These are phyloP conservation scores for Lagerstroemia speciosa DNA, from an alignment of 345 rosid genomes.

Conservation along the genomic window DNA sequence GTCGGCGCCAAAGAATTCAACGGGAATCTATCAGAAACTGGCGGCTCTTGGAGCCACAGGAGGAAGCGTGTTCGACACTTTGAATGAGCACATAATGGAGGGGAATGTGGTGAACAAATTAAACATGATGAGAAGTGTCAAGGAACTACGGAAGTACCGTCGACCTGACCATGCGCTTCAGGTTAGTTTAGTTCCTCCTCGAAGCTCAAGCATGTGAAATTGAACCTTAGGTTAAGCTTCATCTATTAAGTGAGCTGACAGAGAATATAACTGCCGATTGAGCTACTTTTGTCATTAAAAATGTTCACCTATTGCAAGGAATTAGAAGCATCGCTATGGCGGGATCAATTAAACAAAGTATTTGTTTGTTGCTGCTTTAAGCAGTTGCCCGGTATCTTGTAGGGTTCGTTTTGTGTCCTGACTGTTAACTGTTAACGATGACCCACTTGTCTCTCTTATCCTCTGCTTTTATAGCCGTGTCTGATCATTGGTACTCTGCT, in stretches of 20 bases:
- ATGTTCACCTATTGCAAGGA: too few relatives aligned
- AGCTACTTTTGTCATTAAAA: too few relatives aligned
- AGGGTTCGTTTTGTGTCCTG: too few relatives aligned
- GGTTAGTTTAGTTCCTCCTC: conserved; percentile 18
- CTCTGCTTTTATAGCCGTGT: too few relatives aligned
- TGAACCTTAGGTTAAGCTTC: background rate
- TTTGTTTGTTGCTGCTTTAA: too few relatives aligned
- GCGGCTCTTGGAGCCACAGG: conserved; percentile 38
- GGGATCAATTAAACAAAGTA: too few relatives aligned
- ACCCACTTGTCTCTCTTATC: too few relatives aligned
- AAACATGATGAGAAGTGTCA: conserved; percentile 32
- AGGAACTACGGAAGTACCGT: conserved; percentile 47
- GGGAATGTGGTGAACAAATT: conserved; percentile 27
- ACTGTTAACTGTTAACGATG: too few relatives aligned
- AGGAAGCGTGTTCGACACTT: conserved; percentile 37
- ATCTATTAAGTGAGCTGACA: background rate
- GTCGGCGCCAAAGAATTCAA: conserved; percentile 9
- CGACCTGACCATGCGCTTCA: conserved; percentile 50
- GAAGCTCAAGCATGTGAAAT: background rate
- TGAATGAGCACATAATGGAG: conserved; percentile 48
- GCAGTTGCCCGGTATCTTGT: too few relatives aligned
- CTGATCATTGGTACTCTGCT: too few relatives aligned
- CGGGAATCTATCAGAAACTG: conserved; percentile 31
- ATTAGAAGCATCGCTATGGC: too few relatives aligned
- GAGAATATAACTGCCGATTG: too few relatives aligned